Conservation (phyloP, 2,329 filamentous ascomycete species). For the Ilyonectria destructans region DNA sequence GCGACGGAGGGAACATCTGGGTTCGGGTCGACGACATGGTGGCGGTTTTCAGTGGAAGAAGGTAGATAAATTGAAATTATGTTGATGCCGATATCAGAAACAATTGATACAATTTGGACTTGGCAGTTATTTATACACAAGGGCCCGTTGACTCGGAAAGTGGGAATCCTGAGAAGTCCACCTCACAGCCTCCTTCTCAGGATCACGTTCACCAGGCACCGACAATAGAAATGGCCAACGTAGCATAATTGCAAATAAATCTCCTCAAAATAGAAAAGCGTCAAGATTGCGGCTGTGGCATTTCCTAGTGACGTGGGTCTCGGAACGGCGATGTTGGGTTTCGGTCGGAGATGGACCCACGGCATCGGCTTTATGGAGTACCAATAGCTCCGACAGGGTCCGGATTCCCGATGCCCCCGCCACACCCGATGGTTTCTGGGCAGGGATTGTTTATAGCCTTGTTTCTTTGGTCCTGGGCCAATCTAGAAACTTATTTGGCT, state of each 20-base stretch:
- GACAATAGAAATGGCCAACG: not conserved
- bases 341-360: conserved; percentile 37
- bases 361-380: conserved; percentile 39
- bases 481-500: too few species aligned
- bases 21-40: conserved; percentile 36
- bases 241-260: not conserved
- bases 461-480: too few species aligned
- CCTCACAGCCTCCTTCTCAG: not conserved
- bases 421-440: not conserved
- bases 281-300: not conserved
- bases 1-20: conserved; percentile 39
- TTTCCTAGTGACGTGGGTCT: not conserved
- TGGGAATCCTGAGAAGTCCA: not conserved
- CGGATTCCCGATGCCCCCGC: conserved; percentile 33
- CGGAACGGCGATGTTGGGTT: conserved; percentile 24
- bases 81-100: not conserved
- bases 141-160: not conserved
- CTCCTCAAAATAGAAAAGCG: not conserved
- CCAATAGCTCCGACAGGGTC: conserved; percentile 30
- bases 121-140: not conserved
- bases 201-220: not conserved
- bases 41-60: not conserved
- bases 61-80: not conserved
- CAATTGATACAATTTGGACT: not conserved
- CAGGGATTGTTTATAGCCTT: not conserved